A percentile compares a stretch with the other conserved stretches of the same genome.
Conservation (phyloP, 1,284 basidiomycete genomes). For the Rhodotorula mucilaginosa region DNA sequence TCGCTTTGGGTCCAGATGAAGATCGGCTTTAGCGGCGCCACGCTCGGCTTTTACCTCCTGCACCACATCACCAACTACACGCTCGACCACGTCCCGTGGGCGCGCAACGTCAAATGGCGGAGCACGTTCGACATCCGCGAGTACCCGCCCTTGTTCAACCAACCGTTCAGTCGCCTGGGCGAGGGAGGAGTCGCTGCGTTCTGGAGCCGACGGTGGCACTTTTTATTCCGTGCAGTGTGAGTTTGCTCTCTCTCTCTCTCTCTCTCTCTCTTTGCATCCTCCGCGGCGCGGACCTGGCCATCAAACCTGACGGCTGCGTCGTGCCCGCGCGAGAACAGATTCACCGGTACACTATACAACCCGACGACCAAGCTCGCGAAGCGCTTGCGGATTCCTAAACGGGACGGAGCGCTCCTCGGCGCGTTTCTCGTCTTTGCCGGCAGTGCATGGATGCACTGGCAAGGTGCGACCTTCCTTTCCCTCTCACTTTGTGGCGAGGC, state of each 20-base stretch:
- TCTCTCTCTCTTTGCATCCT: background rate
- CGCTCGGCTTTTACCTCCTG: conserved; percentile 8
- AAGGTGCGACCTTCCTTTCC: conserved; percentile 11
- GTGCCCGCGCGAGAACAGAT: background rate
- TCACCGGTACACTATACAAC: conserved; percentile 23
- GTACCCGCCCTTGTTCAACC: conserved; percentile 24
- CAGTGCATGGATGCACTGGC: conserved; percentile 31
- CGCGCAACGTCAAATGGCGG: conserved; percentile 2
- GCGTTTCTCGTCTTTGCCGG: conserved; percentile 21
- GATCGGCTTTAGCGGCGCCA: conserved; percentile 22
- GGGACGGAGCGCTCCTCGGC: conserved; percentile 7
- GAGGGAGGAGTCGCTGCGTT: conserved; percentile 21
- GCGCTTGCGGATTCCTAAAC: conserved; percentile 8
- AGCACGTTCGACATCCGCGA: conserved; percentile 24
- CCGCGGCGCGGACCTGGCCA: background rate
- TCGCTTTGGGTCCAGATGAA: conserved; percentile 30
- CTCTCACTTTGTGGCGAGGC: no score
- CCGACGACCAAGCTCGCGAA: conserved; percentile 13
- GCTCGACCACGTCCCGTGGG: background rate
- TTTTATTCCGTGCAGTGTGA: conserved; percentile 15
- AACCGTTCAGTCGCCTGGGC: conserved; percentile 25
- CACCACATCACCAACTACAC: conserved; percentile 9
- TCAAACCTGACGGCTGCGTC: no score
- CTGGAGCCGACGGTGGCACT: conserved; percentile 30
- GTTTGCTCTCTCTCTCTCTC: background rate